These are phyloP conservation scores for Penicillium psychrofluorescens DNA, from an alignment of 495 filamentous ascomycete genomes.

Conservation along the genomic window DNA sequence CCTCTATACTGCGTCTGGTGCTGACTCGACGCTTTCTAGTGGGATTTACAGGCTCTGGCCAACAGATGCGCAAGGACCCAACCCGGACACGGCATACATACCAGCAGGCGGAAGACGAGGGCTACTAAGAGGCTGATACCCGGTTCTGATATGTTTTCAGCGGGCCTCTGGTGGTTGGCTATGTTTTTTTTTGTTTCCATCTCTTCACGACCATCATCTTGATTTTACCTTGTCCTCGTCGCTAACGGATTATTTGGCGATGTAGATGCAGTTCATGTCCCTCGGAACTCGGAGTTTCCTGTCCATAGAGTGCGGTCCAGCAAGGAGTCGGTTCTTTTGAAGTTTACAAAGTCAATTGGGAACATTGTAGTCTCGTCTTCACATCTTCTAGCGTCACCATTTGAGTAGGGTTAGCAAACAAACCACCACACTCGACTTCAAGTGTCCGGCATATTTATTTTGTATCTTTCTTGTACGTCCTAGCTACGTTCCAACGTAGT, in stretches of 20 bases:
- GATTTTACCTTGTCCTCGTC: slow-evolving; percentile 12
- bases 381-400: no score
- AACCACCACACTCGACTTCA: no score
- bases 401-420: no score
- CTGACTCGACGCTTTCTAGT: slow-evolving; percentile 44
- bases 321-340: neutral
- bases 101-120: slow-evolving; percentile 71
- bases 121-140: slow-evolving; percentile 19
- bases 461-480: no score
- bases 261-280: slow-evolving; percentile 17
- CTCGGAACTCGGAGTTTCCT: slow-evolving; percentile 7
- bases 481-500: no score
- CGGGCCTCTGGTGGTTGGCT: slow-evolving; percentile 6
- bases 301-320: slow-evolving; percentile 7
- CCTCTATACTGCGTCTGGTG: neutral
- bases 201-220: no score
- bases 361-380: no score
- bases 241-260: slow-evolving; percentile 26
- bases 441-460: no score
- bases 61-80: slow-evolving; percentile 88
- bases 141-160: neutral
- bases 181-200: slow-evolving; percentile 1
- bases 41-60: slow-evolving; percentile 91
- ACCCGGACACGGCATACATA: slow-evolving; percentile 80
- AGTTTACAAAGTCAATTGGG: neutral